These are phyloP conservation scores for Alternaria sp. DNA, from an alignment of 2,329 filamentous ascomycete species.

Conservation along the genomic window DNA sequence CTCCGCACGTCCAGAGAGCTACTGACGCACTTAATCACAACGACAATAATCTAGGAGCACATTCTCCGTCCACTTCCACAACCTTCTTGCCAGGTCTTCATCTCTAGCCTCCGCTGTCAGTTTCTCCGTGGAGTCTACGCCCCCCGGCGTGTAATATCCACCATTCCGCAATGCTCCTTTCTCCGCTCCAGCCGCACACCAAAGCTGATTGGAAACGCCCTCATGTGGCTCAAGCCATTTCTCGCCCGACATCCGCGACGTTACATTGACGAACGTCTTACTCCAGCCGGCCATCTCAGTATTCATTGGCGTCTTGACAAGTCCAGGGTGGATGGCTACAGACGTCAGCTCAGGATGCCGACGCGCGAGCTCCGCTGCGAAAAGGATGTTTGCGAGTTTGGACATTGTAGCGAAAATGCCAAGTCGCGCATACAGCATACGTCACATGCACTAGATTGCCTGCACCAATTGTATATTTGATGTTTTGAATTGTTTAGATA, in stretches of 20 bases:
- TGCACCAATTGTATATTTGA: not conserved
- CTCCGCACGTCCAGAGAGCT: not conserved
- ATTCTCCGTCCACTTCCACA: constrained; percentile 30
- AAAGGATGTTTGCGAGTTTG: constrained; percentile 60
- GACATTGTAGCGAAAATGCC: too few relatives aligned
- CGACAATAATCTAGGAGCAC: constrained; percentile 12
- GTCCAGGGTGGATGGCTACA: constrained; percentile 57
- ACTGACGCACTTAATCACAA: not conserved
- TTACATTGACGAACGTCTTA: constrained; percentile 16
- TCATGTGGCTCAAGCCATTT: not conserved
- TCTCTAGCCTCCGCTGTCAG: constrained; percentile 16
- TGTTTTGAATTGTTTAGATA: not conserved
- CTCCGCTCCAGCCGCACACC: constrained; percentile 41
- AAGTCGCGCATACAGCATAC: not conserved
- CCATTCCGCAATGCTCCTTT: constrained; percentile 44
- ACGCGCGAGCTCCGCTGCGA: constrained; percentile 50
- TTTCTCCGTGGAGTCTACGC: constrained; percentile 11
- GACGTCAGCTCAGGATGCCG: constrained; percentile 54
- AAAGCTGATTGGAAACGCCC: constrained; percentile 48
- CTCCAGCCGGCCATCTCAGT: constrained; percentile 22
- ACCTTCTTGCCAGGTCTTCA: constrained; percentile 10
- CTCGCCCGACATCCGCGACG: not conserved
- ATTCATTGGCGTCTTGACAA: constrained; percentile 54
- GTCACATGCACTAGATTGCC: not conserved
- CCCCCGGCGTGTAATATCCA: constrained; percentile 46